Base-by-base conservation (phyloP, 2,329 filamentous ascomycete species). In the Zasmidium angulare region DNA sequence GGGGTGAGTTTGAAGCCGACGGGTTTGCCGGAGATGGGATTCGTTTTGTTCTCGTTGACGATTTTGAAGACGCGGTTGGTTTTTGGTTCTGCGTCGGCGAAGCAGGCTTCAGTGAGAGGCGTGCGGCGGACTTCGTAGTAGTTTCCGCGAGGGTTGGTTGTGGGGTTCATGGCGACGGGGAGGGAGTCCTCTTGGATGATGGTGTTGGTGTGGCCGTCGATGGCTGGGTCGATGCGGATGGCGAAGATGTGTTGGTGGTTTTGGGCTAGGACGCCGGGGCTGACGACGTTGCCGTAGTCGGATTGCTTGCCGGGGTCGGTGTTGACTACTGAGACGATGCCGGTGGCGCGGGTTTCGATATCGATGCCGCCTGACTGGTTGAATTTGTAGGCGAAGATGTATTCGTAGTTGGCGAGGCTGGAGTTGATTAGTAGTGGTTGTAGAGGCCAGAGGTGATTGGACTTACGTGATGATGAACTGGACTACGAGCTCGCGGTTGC, bases 171-270 rank as follows among this genome's bases (percentile, higher is more conserved):
- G 1, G 79, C 78, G 1, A 81, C 75, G 0, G 80, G 71, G 36
- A 81, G 76, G 0, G 81, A 81, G 68, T 86, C 83, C 67, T 85
- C 82, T 53, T 80, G 74, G 7, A 83, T 71, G 21, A 73, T 74
- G 58, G 83, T 82, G 62, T 86, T 87, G 1, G 77, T 67, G 67
- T 81, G 76, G 21, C 80, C 75, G 63, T 88, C 86, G 43, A 89
- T 80, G 9, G 83, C 83, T 0, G 87, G 86, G 65, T 90, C 87
- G 51, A 90, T 83, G 1, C 87, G 81, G 46, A 86, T 74, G 22
- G 79, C 82, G 69, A 90, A 89, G 47, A 90, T 79, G 73, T 90
- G 88, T 70, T 90, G 88, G 64, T 90, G 87, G 71, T 89, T 86
- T 61, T 86, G 85, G 0, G 87, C 88, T 1, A 90, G 75, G 0